Evolutionary conservation across 2,329 filamentous ascomycete species (phyloP).

Genomic region (Diaporthe vexans): DNA sequence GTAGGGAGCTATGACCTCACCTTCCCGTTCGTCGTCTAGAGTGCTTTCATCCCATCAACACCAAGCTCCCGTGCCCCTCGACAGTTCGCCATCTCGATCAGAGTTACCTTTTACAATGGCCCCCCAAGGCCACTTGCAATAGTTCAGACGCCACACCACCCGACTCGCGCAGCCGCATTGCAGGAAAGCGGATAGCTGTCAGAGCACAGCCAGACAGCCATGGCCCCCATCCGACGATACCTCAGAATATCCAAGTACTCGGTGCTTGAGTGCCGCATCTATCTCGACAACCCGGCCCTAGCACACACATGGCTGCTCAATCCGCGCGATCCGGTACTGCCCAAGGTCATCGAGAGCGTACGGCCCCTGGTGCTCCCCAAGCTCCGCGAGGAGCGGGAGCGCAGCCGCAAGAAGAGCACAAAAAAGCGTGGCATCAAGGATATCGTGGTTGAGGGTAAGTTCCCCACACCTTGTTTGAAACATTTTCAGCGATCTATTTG

Average conservation of each 20-base stretch:
- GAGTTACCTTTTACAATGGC: background rate
- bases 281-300: conserved; percentile 90
- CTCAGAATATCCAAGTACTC: conserved; percentile 93
- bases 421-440: conserved; percentile 90
- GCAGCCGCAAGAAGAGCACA: conserved; percentile 72
- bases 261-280: conserved; percentile 96
- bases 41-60: conserved; percentile 20
- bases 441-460: conserved; percentile 81
- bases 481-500: conserved; percentile 9
- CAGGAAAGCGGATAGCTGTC: background rate
- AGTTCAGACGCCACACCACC: conserved; percentile 16
- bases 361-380: conserved; percentile 91
- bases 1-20: conserved; percentile 18
- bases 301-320: conserved; percentile 87
- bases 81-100: conserved; percentile 20
- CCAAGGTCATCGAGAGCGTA: conserved; percentile 86
- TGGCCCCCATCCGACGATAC: conserved; percentile 92
- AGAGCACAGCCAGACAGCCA: conserved; percentile 52
- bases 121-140: background rate
- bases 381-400: conserved; percentile 86
- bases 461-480: conserved; percentile 32
- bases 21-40: background rate
- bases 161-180: background rate
- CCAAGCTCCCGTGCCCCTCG: background rate
- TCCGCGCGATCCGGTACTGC: conserved; percentile 80